Conservation (phyloP, 2,329 filamentous ascomycete species). For the Aspergillus fumigatiaffinis region DNA sequence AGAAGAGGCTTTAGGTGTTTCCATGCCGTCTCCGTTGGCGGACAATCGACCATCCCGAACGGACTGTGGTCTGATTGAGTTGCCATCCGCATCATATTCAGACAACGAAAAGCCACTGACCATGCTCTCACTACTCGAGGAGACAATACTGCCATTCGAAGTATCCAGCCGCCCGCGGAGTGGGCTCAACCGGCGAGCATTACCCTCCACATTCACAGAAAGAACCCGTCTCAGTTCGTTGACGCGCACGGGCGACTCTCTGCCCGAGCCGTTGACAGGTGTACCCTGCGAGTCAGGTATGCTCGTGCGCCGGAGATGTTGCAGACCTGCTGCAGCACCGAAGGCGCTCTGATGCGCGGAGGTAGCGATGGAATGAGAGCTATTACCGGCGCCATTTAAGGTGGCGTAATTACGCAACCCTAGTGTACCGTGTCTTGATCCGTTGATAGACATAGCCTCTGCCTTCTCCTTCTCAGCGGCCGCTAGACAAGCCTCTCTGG, state of each 20-base stretch:
- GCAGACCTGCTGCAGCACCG: slow-evolving; percentile 24
- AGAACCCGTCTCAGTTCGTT: slow-evolving; percentile 48
- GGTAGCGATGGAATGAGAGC: slow-evolving; percentile 26
- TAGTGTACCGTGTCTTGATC: slow-evolving; percentile 63
- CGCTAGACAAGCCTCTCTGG: slow-evolving; percentile 67
- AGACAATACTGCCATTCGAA: slow-evolving; percentile 31
- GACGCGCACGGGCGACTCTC: slow-evolving; percentile 45
- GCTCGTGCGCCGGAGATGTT: slow-evolving; percentile 34
- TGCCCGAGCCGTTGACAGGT: slow-evolving; percentile 34
- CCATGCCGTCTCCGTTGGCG: slow-evolving; percentile 25
- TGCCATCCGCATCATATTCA: slow-evolving; percentile 29
- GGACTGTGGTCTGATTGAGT: slow-evolving; percentile 26
- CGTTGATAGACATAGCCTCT: slow-evolving; percentile 70
- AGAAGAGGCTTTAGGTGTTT: slow-evolving; percentile 30
- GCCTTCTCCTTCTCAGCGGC: slow-evolving; percentile 63
- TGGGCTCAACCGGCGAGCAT: slow-evolving; percentile 39
- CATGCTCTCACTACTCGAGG: slow-evolving; percentile 45
- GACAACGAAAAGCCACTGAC: slow-evolving; percentile 38
- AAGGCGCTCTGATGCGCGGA: slow-evolving; percentile 19
- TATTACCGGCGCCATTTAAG: slow-evolving; percentile 27
- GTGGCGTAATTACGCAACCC: slow-evolving; percentile 26
- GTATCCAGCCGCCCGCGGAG: slow-evolving; percentile 36
- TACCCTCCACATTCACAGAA: slow-evolving; percentile 35
- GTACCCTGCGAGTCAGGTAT: slow-evolving; percentile 33
- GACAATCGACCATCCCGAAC: slow-evolving; percentile 16